phyloP scores from a whole-genome alignment of 2,329 filamentous ascomycete genomes.

The Leptographium flavum region DNA sequence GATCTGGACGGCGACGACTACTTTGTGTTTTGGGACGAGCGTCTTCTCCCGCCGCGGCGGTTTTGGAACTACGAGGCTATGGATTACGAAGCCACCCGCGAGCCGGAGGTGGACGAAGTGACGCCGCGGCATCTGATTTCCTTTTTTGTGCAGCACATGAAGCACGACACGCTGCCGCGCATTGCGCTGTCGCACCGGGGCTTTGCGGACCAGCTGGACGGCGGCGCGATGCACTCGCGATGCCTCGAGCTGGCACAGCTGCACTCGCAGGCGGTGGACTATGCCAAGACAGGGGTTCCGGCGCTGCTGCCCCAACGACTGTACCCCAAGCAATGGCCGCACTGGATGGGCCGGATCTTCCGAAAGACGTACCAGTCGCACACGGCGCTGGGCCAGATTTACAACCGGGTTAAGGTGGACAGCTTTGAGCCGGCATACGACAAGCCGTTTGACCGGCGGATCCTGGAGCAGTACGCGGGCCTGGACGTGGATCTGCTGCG shows the following conservation, averaged over 20 bases:
- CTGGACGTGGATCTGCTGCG: slow-evolving; percentile 40
- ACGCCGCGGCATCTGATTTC: slow-evolving; percentile 58
- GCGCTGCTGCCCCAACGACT: slow-evolving; percentile 52
- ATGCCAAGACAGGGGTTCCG: slow-evolving; percentile 74
- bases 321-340: slow-evolving; percentile 55
- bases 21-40: slow-evolving; percentile 78
- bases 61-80: slow-evolving; percentile 62
- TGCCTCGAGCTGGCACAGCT: slow-evolving; percentile 65
- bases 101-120: slow-evolving; percentile 46
- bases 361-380: slow-evolving; percentile 47
- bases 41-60: slow-evolving; percentile 43
- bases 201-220: slow-evolving; percentile 47
- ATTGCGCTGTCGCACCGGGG: slow-evolving; percentile 78
- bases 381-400: slow-evolving; percentile 67
- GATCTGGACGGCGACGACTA: slow-evolving; percentile 96
- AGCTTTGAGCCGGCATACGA: slow-evolving; percentile 63
- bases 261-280: slow-evolving; percentile 89
- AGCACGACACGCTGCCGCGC: slow-evolving; percentile 65
- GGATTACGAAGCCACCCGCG: slow-evolving; percentile 51
- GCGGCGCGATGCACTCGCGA: slow-evolving; percentile 51
- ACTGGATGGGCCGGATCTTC: slow-evolving; percentile 68
- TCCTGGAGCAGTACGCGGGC: slow-evolving; percentile 45
- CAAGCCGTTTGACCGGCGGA: slow-evolving; percentile 58
- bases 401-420: slow-evolving; percentile 55
- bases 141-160: slow-evolving; percentile 89